Evolutionary conservation across 768 basidiomycete species (phyloP), one percentile per base, ranked within the genome.

Genomic region (Mycena amicta): DNA sequence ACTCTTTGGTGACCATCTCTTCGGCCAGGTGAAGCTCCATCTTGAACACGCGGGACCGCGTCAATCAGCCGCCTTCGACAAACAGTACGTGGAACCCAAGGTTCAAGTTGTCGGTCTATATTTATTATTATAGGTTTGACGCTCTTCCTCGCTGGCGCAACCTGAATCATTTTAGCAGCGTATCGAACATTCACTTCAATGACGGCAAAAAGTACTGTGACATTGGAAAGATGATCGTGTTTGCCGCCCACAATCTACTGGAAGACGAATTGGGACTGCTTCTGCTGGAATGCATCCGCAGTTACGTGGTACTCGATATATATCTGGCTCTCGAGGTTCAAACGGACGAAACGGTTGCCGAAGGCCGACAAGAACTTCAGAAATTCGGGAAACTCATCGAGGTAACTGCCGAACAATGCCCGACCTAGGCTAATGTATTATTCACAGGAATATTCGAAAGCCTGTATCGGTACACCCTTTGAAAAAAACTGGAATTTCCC

Each of bases 181-280:
- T 73, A 1, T 59, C 67, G 25, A 59, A 66, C 5, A 55, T 72
- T 1, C 54, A 69, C 4, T 77, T 75, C 64, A 62, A 62, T 5
- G 72, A 79, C 61, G 74, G 71, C 1, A 62, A 64, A 16, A 79
- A 78, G 52, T 68, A 68, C 33, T 18, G 33, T n/a, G 75, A 78
- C 53, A 66, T 78, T 3, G 59, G 68, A 16, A 76, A 73, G 64
- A 39, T 50, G 37, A 60, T 75, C 1, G 27, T 77, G 0, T 72
- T 69, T 63, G 68, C 67, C 5, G 40, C 61, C 1, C 68, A 71
- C 26, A 56, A 71, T 52, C 46, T 74, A 1, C 52, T 75, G 3
- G 57, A 33, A 3, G 23, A 43, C 20, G 15, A 8, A 4, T 11
- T 5, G 5, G 74, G 70, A 0, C 72, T 70, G 57, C 8, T 27